Conservation (phyloP, 192 early-diverging fungal genomes). For the Gigaspora rosea region DNA sequence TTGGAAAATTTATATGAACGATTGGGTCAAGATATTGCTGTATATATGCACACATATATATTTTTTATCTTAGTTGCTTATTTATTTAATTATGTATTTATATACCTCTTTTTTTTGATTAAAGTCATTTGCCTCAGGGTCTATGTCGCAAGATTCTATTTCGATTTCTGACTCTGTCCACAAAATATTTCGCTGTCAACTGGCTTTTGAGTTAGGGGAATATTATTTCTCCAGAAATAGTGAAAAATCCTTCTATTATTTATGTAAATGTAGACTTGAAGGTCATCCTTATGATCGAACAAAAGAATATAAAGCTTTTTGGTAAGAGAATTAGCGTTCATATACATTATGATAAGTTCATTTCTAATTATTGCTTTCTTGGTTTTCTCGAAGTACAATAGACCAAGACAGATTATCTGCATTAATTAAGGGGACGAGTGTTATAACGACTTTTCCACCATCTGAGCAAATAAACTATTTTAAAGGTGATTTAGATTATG, state of each 20-base stretch:
- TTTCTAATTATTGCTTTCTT: not conserved
- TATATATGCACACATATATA: not conserved
- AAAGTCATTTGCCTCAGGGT: not conserved
- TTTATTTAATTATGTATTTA: not conserved
- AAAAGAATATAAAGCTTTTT: not conserved
- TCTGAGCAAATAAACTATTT: constrained; percentile 1
- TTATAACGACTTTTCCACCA: not conserved
- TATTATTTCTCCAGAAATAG: constrained; percentile 4
- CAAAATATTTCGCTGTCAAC: constrained; percentile 1
- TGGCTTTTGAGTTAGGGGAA: constrained; percentile 19
- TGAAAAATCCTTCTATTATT: not conserved
- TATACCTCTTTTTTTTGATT: not conserved
- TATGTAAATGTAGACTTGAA: constrained; percentile 20
- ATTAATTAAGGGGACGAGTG: not conserved
- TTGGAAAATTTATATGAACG: constrained; percentile 18
- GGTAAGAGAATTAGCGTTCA: not conserved
- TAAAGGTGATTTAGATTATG: not conserved
- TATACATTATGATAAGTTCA: not conserved
- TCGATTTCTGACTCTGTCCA: not conserved
- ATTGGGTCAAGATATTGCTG: constrained; percentile 14
- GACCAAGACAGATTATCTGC: not conserved
- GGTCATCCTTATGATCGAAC: not conserved
- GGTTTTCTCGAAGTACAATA: not conserved
- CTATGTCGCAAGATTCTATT: not conserved
- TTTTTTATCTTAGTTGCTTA: not conserved